Evolutionary conservation across 1,284 basidiomycete genomes (phyloP).

Genomic region (Ustilago cynodontis): DNA sequence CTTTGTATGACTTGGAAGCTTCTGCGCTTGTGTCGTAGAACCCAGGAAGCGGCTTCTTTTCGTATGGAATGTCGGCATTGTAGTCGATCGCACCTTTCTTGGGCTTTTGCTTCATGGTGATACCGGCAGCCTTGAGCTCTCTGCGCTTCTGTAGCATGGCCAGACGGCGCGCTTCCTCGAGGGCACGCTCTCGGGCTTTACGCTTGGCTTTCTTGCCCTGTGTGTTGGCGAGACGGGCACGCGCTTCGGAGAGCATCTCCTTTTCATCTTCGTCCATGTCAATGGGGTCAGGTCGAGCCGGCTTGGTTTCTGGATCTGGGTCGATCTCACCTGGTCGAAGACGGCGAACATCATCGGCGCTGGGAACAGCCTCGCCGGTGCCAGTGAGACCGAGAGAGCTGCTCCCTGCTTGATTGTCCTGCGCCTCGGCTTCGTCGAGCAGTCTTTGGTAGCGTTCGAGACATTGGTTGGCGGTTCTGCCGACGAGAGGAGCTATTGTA

Average conservation of each 20-base stretch:
- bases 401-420: slow-evolving; percentile 51
- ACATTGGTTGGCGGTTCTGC: slow-evolving; percentile 98
- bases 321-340: slow-evolving; percentile 97
- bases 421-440: slow-evolving; percentile 85
- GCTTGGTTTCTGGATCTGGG: slow-evolving; percentile 97
- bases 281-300: slow-evolving; percentile 96
- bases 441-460: slow-evolving; percentile 98
- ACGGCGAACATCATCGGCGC: slow-evolving; percentile 88
- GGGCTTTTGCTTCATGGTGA: slow-evolving; percentile 79
- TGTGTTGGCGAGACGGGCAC: slow-evolving; percentile 96
- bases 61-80: slow-evolving; percentile 98
- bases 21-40: slow-evolving; percentile 98
- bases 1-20: slow-evolving; percentile 84
- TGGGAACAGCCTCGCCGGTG: slow-evolving; percentile 81
- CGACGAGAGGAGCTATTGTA: slow-evolving; percentile 98
- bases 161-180: slow-evolving; percentile 93
- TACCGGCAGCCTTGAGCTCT: slow-evolving; percentile 96
- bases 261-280: slow-evolving; percentile 99
- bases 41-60: slow-evolving; percentile 92
- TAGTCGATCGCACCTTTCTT: slow-evolving; percentile 99
- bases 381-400: slow-evolving; percentile 78
- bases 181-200: slow-evolving; percentile 84
- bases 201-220: slow-evolving; percentile 99
- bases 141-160: slow-evolving; percentile 98
- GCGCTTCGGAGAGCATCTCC: slow-evolving; percentile 99